phyloP scores from a whole-genome alignment of 441 rosid genomes.

The Gossypium laxum region DNA sequence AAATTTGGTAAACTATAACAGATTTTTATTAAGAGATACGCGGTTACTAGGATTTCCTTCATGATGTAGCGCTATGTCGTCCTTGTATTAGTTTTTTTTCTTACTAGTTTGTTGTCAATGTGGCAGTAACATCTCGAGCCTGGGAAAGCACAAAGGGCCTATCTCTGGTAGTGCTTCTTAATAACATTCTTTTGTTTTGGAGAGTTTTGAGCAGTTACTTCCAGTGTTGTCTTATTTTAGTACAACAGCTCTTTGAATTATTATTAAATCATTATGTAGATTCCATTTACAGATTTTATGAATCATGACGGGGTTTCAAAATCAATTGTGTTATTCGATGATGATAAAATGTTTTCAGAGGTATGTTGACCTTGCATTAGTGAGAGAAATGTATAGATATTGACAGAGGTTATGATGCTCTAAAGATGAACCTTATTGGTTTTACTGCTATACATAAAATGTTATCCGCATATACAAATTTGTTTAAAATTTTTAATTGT shows the following conservation, averaged over 20 bases:
- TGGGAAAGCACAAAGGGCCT: conserved; percentile 62
- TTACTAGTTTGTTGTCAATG: conserved; percentile 22
- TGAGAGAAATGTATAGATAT: background rate
- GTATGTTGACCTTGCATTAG: conserved; percentile 25
- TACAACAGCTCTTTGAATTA: conserved; percentile 14
- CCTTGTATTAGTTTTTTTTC: background rate
- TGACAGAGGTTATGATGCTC: background rate
- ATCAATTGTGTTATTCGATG: conserved; percentile 56
- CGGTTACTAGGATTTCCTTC: background rate
- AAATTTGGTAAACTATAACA: background rate
- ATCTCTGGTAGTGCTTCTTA: conserved; percentile 50
- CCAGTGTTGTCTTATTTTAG: background rate
- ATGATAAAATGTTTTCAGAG: conserved; percentile 56
- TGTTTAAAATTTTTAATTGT: background rate
- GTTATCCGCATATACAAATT: background rate
- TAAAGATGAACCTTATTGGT: background rate
- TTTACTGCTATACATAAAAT: background rate
- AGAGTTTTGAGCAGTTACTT: conserved; percentile 10
- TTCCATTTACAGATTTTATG: conserved; percentile 85
- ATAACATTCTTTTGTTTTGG: background rate
- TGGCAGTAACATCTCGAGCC: conserved; percentile 79
- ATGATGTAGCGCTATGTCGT: background rate
- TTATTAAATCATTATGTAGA: conserved; percentile 36
- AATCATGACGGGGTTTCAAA: conserved; percentile 68
- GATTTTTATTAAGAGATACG: background rate